Percentiles rank a stretch among this genome's conserved stretches.
phyloP scores from a whole-genome alignment of 352 stramenopile genomes.

The Globisporangium recalcitrans region DNA sequence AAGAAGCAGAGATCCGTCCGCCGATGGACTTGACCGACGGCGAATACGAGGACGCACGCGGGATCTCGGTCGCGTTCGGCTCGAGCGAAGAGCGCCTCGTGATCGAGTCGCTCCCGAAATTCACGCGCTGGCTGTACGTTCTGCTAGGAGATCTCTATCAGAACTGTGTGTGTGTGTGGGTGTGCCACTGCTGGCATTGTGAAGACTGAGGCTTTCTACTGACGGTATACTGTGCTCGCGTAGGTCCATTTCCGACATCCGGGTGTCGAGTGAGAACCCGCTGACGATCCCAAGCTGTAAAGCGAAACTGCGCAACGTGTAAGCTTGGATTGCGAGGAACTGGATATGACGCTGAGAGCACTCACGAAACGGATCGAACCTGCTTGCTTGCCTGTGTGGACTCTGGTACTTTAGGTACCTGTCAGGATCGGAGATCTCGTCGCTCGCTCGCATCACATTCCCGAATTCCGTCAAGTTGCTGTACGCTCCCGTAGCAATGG shows the following conservation, averaged over 20 bases:
- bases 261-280: background rate
- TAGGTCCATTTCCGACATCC: background rate
- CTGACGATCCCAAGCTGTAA: background rate
- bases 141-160: too few species aligned
- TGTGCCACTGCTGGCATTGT: too few species aligned
- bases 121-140: constrained; percentile 5
- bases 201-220: background rate
- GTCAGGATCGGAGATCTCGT: background rate
- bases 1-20: background rate
- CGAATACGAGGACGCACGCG: background rate
- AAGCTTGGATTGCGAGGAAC: background rate
- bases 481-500: background rate
- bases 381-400: background rate
- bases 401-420: background rate
- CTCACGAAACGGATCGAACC: background rate
- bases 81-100: background rate
- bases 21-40: background rate
- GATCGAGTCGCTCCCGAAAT: constrained; percentile 2
- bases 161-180: background rate
- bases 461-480: background rate
- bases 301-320: background rate
- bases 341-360: background rate
- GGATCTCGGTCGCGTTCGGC: background rate
- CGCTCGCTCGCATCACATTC: background rate
- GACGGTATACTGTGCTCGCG: background rate